Evolutionary conservation across 2,329 filamentous ascomycete species (phyloP).

Genomic region (Epichloe typhina): DNA sequence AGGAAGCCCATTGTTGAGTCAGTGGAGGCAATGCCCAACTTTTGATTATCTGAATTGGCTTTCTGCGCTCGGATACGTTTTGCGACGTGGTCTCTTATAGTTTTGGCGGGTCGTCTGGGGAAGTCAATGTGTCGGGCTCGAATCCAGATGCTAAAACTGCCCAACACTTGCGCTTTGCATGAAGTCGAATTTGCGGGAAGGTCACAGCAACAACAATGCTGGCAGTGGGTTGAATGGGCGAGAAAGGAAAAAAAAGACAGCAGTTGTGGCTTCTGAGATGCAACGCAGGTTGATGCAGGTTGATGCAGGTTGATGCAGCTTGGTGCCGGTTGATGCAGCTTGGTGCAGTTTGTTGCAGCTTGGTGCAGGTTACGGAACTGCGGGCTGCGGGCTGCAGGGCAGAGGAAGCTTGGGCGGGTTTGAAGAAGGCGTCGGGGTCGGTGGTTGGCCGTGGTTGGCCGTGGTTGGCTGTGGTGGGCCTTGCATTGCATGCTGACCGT

Average conservation of each 20-base stretch:
- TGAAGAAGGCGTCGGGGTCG: no score
- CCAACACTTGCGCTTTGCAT: background rate
- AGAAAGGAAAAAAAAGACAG: background rate
- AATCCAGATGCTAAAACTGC: background rate
- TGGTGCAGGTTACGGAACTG: background rate
- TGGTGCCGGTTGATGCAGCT: background rate
- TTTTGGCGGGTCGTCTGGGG: no score
- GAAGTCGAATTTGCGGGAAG: background rate
- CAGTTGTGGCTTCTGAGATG: background rate
- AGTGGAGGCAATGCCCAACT: no score
- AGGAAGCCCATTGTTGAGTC: constrained; percentile 19
- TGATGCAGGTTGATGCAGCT: background rate
- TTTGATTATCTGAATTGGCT: no score
- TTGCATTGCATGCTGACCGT: background rate
- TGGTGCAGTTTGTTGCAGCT: background rate
- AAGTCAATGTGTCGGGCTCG: background rate
- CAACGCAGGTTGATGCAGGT: background rate
- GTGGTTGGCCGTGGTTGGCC: background rate
- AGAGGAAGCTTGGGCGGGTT: background rate
- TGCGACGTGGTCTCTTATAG: no score
- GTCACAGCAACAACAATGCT: no score
- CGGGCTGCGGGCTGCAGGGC: background rate
- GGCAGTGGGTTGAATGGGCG: background rate
- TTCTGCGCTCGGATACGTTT: no score
- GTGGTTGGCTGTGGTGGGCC: background rate